phyloP scores from a whole-genome alignment of 176 grass and related monocot genomes.

The Rhynchospora pubera region DNA sequence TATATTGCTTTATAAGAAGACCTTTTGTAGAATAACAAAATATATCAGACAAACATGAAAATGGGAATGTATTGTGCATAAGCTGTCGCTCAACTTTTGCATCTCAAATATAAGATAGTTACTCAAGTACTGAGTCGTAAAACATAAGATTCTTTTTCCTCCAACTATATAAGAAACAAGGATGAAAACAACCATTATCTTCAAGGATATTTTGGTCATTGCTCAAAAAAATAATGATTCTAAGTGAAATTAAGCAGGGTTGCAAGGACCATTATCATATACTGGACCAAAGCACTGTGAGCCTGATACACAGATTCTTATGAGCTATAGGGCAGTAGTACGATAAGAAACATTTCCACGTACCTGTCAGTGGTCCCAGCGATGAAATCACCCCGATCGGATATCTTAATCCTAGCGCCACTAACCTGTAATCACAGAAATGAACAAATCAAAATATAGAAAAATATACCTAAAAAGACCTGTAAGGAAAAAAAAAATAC shows the following conservation, averaged over 20 bases:
- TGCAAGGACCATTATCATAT: not conserved
- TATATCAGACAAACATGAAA: not conserved
- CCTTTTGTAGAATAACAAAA: not conserved
- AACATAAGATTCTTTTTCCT: not conserved
- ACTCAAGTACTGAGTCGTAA: not conserved
- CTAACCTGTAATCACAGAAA: conserved; percentile 47
- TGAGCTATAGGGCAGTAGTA: not conserved
- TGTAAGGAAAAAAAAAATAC: not conserved
- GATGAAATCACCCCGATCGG: conserved; percentile 75
- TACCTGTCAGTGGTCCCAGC: conserved; percentile 79
- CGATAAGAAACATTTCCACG: not conserved
- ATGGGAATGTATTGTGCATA: not conserved
- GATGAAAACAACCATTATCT: not conserved
- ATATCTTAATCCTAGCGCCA: conserved; percentile 83
- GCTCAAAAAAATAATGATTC: not conserved
- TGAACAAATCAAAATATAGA: not conserved
- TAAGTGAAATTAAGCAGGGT: not conserved
- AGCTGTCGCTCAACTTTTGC: not conserved
- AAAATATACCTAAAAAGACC: not conserved
- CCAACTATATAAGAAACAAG: not conserved
- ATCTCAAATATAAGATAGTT: not conserved
- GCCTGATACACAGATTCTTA: no score
- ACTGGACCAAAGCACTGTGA: not conserved
- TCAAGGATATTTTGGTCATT: not conserved
- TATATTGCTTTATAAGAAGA: not conserved